Conservation (phyloP, 352 stramenopile species). For the Pythium guiyangense region DNA sequence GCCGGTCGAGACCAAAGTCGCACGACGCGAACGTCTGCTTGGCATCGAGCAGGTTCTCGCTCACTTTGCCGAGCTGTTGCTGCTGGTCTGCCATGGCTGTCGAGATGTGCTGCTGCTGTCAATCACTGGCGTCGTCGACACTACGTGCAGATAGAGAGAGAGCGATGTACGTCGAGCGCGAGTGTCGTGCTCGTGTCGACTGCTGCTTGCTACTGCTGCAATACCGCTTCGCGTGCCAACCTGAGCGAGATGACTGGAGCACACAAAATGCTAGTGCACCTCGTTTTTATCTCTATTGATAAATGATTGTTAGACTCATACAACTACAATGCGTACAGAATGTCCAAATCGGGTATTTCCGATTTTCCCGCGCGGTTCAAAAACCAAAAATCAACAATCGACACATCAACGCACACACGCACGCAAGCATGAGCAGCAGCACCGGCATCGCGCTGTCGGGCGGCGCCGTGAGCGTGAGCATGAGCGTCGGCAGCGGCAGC, state of each 20-base stretch:
- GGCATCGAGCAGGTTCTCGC: slow-evolving; percentile 66
- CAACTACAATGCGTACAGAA: too few species aligned
- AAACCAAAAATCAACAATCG: not conserved
- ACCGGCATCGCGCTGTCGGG: slow-evolving; percentile 1
- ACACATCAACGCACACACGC: not conserved
- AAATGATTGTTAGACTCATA: too few species aligned
- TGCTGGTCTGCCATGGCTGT: slow-evolving; percentile 14
- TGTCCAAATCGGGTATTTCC: too few species aligned
- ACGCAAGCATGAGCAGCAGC: slow-evolving; percentile 3
- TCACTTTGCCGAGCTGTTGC: slow-evolving; percentile 44
- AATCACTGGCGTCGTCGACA: too few species aligned
- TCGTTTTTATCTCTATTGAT: too few species aligned
- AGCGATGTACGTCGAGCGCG: too few species aligned
- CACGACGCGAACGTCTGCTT: slow-evolving; percentile 75
- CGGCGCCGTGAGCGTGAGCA: slow-evolving; percentile 3
- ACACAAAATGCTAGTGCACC: too few species aligned
- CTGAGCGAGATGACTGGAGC: too few species aligned
- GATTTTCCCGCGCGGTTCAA: not conserved
- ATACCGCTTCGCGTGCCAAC: too few species aligned
- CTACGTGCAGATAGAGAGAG: too few species aligned
- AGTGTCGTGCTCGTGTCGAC: too few species aligned
- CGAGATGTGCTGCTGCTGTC: slow-evolving; percentile 1
- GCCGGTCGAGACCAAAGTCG: slow-evolving; percentile 89
- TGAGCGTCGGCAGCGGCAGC: slow-evolving; percentile 1
- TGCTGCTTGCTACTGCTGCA: too few species aligned